These are phyloP conservation scores for Alternaria triticina DNA, from an alignment of 2,329 filamentous ascomycete species.

Conservation along the genomic window DNA sequence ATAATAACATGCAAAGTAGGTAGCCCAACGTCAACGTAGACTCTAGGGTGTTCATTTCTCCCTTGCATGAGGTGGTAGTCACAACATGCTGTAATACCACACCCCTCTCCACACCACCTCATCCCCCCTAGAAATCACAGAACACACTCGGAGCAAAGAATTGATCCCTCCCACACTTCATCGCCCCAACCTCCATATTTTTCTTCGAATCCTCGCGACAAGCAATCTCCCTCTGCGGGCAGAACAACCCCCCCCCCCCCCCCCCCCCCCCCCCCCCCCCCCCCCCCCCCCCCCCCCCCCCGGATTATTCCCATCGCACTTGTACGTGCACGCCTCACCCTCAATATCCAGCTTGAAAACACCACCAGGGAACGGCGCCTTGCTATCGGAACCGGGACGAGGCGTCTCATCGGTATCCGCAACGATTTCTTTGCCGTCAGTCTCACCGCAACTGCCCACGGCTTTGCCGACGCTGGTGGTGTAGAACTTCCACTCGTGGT, in stretches of 20 bases:
- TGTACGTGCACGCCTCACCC: background rate
- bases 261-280: no score
- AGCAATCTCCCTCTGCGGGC: background rate
- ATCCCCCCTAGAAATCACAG: background rate
- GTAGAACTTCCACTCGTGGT: background rate
- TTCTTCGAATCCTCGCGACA: background rate
- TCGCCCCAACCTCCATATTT: background rate
- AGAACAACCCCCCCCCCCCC: background rate
- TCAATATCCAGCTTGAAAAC: background rate
- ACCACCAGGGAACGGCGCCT: background rate
- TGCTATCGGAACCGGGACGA: background rate
- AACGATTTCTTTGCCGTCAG: background rate
- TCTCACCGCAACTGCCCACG: background rate
- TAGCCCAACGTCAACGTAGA: no score
- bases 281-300: no score
- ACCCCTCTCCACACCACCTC: no score
- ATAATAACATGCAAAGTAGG: no score
- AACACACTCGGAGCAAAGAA: background rate
- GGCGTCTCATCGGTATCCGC: background rate
- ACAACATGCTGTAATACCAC: no score
- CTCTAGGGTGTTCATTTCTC: no score
- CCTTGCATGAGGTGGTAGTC: no score
- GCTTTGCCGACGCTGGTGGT: background rate
- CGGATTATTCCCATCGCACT: background rate
- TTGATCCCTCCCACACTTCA: background rate